phyloP scores from a whole-genome alignment of 2,329 filamentous ascomycete species.

The Colletotrichum acutatum region DNA sequence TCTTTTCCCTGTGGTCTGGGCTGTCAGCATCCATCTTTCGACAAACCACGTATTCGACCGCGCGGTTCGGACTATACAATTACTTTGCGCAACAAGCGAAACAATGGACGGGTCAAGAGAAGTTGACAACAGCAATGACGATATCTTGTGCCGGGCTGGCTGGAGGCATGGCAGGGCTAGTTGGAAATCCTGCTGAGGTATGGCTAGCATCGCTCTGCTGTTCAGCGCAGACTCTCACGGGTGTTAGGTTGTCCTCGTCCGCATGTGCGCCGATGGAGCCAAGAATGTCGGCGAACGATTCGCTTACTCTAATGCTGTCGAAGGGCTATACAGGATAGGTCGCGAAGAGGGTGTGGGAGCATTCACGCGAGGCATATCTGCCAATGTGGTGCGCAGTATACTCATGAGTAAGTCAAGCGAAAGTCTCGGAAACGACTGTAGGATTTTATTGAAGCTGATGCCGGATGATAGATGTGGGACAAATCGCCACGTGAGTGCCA shows the following conservation, averaged over 20 bases:
- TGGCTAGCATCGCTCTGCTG: background rate
- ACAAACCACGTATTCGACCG: conserved; percentile 57
- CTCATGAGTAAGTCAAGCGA: conserved; percentile 52
- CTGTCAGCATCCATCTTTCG: conserved; percentile 56
- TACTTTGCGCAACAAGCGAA: conserved; percentile 46
- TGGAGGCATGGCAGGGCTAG: conserved; percentile 54
- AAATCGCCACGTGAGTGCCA: conserved; percentile 53
- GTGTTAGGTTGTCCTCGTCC: conserved; percentile 50
- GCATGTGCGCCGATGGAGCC: conserved; percentile 59
- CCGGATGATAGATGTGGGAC: conserved; percentile 49
- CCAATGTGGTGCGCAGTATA: conserved; percentile 54
- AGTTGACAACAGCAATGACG: conserved; percentile 46
- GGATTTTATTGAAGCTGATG: conserved; percentile 33
- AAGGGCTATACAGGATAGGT: conserved; percentile 46
- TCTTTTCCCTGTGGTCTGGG: conserved; percentile 54
- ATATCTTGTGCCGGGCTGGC: conserved; percentile 52
- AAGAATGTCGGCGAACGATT: conserved; percentile 49
- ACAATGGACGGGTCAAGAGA: conserved; percentile 41
- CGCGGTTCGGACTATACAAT: conserved; percentile 55
- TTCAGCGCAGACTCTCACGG: background rate
- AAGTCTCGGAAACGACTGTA: background rate
- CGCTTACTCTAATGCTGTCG: conserved; percentile 50
- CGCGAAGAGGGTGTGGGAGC: conserved; percentile 52
- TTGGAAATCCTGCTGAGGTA: conserved; percentile 57
- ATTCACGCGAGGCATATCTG: conserved; percentile 50